Evolutionary conservation across 2,329 filamentous ascomycete species (phyloP).

Genomic region (Fusarium aywerte): DNA sequence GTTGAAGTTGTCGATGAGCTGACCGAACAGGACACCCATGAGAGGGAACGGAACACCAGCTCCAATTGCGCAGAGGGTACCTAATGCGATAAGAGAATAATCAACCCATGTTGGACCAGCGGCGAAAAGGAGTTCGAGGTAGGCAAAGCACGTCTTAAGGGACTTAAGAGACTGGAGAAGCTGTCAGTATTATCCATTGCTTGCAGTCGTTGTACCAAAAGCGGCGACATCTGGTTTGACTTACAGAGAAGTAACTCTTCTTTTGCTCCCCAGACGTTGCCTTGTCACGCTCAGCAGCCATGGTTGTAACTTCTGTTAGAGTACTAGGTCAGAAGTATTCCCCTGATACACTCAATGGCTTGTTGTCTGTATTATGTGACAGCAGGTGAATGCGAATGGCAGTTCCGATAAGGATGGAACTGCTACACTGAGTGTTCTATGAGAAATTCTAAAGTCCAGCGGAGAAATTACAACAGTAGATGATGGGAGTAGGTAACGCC

Average conservation of each 20-base stretch:
- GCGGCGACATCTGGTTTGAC: background rate
- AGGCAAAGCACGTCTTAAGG: slow-evolving; percentile 41
- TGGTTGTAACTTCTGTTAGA: slow-evolving; percentile 7
- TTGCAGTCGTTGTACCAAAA: background rate
- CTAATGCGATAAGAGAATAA: slow-evolving; percentile 53
- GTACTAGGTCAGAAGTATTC: background rate
- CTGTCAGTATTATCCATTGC: background rate
- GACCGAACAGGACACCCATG: slow-evolving; percentile 71
- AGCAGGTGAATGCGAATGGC: background rate
- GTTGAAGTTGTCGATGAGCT: slow-evolving; percentile 71
- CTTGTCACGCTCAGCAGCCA: slow-evolving; percentile 29
- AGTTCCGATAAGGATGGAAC: background rate
- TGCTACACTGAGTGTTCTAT: background rate
- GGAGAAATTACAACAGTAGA: background rate
- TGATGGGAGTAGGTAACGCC: background rate
- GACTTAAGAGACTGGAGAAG: background rate
- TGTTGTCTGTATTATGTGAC: background rate
- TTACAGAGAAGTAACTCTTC: slow-evolving; percentile 25
- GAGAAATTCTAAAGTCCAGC: background rate
- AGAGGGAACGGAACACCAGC: slow-evolving; percentile 71
- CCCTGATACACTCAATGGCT: background rate
- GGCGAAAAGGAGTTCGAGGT: slow-evolving; percentile 56
- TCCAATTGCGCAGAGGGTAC: slow-evolving; percentile 60
- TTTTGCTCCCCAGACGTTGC: slow-evolving; percentile 20
- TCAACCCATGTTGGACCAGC: slow-evolving; percentile 55